Evolutionary conservation across 2,329 filamentous ascomycete genomes (phyloP).

Genomic region (Ceratocystis cubensis): DNA sequence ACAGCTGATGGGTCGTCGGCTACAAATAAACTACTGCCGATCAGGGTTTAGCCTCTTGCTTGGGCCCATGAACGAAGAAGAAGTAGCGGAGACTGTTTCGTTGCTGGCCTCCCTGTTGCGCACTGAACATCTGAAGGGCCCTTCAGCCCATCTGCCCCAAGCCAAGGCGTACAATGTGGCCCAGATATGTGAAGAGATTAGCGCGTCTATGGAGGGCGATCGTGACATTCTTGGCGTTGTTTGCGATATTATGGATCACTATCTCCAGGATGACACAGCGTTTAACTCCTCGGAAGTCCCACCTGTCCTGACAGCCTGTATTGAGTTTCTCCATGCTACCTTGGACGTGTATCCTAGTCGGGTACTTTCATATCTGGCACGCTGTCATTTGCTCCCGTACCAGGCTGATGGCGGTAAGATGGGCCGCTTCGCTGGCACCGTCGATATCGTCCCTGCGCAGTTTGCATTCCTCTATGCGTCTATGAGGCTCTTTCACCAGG

Average conservation of each 20-base stretch:
- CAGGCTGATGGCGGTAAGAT: constrained; percentile 67
- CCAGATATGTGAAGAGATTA: constrained; percentile 42
- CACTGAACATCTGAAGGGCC: constrained; percentile 34
- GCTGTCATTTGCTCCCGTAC: constrained; percentile 66
- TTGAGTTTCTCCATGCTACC: constrained; percentile 67
- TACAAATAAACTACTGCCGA: constrained; percentile 54
- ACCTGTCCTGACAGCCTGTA: constrained; percentile 54
- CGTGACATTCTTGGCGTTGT: constrained; percentile 70
- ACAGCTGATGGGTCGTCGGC: constrained; percentile 62
- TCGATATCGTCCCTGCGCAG: constrained; percentile 64
- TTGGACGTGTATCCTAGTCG: constrained; percentile 64
- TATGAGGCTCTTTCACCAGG: constrained; percentile 57
- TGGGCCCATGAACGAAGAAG: constrained; percentile 43
- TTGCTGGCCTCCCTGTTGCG: constrained; percentile 60
- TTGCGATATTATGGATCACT: constrained; percentile 70
- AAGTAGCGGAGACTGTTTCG: constrained; percentile 59
- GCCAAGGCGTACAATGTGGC: constrained; percentile 28
- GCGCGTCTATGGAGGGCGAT: constrained; percentile 44
- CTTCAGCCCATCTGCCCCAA: constrained; percentile 21
- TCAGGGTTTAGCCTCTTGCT: constrained; percentile 42
- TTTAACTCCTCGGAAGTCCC: constrained; percentile 53
- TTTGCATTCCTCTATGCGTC: constrained; percentile 68
- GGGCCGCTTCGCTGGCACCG: constrained; percentile 63
- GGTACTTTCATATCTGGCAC: constrained; percentile 79
- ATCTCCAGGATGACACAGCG: constrained; percentile 44